Percentiles rank a stretch among this genome's conserved stretches.
These are phyloP conservation scores for rapeseed (Brassica napus) DNA, from an alignment of 345 rosid species.

Conservation along the genomic window Da-Ae NC_063448.1:12769001-12769500, in stretches of 20 bases:
- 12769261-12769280: conserved; percentile 42
- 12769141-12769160: conserved; percentile 50
- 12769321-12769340: conserved; percentile 23
- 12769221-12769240: conserved; percentile 51
- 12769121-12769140: conserved; percentile 34
- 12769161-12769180: not conserved
- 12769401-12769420: not conserved
- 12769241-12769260: conserved; percentile 34
- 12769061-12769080: conserved; percentile 47
- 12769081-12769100: conserved; percentile 49
- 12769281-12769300: conserved; percentile 35
- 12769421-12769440: not conserved
- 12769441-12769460: not conserved
- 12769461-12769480: not conserved
- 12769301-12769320: conserved; percentile 7
- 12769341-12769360: conserved; percentile 4
- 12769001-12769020: conserved; percentile 41
- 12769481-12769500: not conserved
- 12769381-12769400: not conserved
- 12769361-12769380: not conserved
- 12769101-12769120: conserved; percentile 46
- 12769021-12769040: conserved; percentile 23
- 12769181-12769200: conserved; percentile 37
- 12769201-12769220: conserved; percentile 48
- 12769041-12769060: conserved; percentile 33